Conservation (phyloP, 1,284 basidiomycete genomes). For the Paramarasmius palmivorus region DNA sequence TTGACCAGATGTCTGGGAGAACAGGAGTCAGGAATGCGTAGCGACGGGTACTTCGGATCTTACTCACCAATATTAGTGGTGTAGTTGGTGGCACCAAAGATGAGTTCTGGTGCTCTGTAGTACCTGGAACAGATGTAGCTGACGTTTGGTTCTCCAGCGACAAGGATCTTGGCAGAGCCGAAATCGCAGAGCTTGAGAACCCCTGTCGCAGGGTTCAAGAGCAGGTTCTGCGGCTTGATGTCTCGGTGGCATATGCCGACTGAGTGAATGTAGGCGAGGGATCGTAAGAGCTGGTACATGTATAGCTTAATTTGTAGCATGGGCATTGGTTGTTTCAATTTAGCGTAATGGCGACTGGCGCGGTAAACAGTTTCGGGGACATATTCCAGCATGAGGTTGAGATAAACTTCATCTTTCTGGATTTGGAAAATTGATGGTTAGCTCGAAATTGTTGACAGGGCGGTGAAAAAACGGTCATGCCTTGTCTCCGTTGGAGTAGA, state of each 20-base stretch:
- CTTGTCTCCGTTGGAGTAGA: slow-evolving; percentile 99
- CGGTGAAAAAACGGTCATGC: slow-evolving; percentile 41
- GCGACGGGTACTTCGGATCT: slow-evolving; percentile 8
- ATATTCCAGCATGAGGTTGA: slow-evolving; percentile 99
- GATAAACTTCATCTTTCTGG: slow-evolving; percentile 99
- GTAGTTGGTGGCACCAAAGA: slow-evolving; percentile 99
- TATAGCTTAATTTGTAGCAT: slow-evolving; percentile 99
- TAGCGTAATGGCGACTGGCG: slow-evolving; percentile 97
- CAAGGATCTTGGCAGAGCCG: slow-evolving; percentile 97
- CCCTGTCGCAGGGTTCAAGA: slow-evolving; percentile 95
- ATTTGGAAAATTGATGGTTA: slow-evolving; percentile 19
- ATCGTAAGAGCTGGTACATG: slow-evolving; percentile 97
- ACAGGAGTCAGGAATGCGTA: slow-evolving; percentile 13
- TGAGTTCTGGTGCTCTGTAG: slow-evolving; percentile 98
- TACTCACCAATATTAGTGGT: slow-evolving; percentile 97
- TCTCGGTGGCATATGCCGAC: slow-evolving; percentile 98
- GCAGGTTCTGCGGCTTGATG: slow-evolving; percentile 99
- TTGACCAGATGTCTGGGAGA: slow-evolving; percentile 93
- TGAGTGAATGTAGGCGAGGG: slow-evolving; percentile 97
- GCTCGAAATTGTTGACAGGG: slow-evolving; percentile 15
- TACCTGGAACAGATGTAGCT: slow-evolving; percentile 99
- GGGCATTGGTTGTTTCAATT: slow-evolving; percentile 99
- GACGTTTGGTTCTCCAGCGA: slow-evolving; percentile 98
- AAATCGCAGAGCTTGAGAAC: slow-evolving; percentile 99
- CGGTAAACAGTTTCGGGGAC: slow-evolving; percentile 99